Evolutionary conservation across 495 filamentous ascomycete genomes (phyloP), one percentile per base, ranked within the genome.

Genomic region (Chaetomidium leptoderma): DNA sequence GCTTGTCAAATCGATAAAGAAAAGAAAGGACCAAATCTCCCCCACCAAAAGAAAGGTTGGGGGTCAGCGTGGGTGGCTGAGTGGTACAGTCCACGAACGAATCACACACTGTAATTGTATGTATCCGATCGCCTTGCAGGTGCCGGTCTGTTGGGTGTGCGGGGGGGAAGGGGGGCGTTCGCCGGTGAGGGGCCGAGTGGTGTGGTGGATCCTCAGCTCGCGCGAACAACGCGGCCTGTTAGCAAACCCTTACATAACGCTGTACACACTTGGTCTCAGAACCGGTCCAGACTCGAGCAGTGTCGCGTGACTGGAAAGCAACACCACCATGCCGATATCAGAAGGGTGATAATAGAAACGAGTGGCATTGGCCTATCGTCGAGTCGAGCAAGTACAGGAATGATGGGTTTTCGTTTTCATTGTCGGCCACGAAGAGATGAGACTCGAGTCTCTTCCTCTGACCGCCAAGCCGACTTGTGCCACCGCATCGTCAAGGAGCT

Each of bases 191-290:
- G 45, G 24, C 16, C 17, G 33, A 11, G 19, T 40, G 55, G 55
- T 55, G 48, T 42, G 17, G 45, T 62, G 60, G 36, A 58, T 58
- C 60, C 36, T 54, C 37, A 51, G 43, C 40, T 30, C 30, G 43
- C 17, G 14, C 24, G 3, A 40, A 46, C 33, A 14, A 39, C 50
- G 44, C 43, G 26, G 19, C 16, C 36, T 48, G 33, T 62, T 58
- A 58, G 50, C 48, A 58, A 62, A 62, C 47, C 60, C 50, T 62
- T 62, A 62, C 60, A 62, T 58, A 62, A 62, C 47, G 17, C 21
- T 3, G 30, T 14, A 17, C 37, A 16, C 32, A 26, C 19, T 10
- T 2, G 17, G 29, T 16, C 16, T 42, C 17, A n/a, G 11, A 17
- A 26, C 30, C 17, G 26, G 14, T 13, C 46, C 29, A 58, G 24